Percentiles rank a stretch among this genome's conserved stretches.
These are phyloP conservation scores for Zoysia japonica DNA, from an alignment of 176 grass and related monocot species.

Conservation along the genomic window DNA sequence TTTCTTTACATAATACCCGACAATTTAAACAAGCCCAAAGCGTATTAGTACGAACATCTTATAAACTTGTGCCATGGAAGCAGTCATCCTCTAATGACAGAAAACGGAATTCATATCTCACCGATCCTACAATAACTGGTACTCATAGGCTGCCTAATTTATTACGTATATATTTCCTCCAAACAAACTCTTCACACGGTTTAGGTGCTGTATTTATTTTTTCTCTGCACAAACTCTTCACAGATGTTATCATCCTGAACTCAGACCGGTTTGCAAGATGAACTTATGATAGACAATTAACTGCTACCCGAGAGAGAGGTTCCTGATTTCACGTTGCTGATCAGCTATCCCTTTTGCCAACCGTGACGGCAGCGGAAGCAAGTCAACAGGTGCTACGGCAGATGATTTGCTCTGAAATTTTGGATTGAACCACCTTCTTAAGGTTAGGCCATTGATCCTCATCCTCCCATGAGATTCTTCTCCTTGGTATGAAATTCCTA, in stretches of 20 bases:
- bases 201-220: background rate
- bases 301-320: conserved; percentile 57
- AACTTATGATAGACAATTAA: background rate
- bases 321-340: conserved; percentile 80
- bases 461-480: conserved; percentile 85
- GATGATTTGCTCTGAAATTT: conserved; percentile 55
- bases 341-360: conserved; percentile 72
- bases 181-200: background rate
- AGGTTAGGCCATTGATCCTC: conserved; percentile 74
- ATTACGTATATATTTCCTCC: background rate
- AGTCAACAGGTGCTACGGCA: conserved; percentile 45
- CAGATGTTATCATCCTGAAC: background rate
- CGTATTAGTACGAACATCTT: too few relatives aligned
- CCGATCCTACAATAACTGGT: too few relatives aligned
- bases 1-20: too few relatives aligned
- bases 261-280: conserved; percentile 3
- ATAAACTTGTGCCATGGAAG: too few relatives aligned
- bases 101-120: too few relatives aligned
- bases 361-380: conserved; percentile 56
- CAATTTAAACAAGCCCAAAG: too few relatives aligned
- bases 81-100: too few relatives aligned
- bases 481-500: conserved; percentile 85
- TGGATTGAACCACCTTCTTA: conserved; percentile 90
- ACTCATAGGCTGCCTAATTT: background rate
- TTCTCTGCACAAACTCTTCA: background rate